phyloP scores from a whole-genome alignment of 345 rosid genomes.

The Noccaea caerulescens region DNA sequence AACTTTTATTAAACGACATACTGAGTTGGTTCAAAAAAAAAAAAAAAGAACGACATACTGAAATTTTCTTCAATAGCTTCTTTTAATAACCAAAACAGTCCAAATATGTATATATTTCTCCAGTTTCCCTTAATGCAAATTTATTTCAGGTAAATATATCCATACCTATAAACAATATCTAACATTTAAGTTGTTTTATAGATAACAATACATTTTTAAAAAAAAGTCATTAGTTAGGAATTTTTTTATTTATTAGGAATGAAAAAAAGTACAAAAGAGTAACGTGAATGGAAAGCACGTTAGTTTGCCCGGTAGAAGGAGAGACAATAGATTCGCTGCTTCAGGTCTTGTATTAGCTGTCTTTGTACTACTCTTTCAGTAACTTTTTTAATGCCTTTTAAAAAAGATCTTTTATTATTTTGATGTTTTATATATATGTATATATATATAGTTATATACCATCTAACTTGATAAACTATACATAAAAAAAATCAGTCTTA shows the following conservation, averaged over 20 bases:
- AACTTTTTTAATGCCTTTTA: background rate
- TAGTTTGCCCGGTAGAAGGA: conserved; percentile 41
- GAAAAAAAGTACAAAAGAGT: conserved; percentile 16
- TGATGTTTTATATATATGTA: background rate
- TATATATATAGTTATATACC: background rate
- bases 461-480: background rate
- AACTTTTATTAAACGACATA: background rate
- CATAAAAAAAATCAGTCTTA: background rate
- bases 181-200: background rate
- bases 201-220: background rate
- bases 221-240: background rate
- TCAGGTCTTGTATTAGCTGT: conserved; percentile 48
- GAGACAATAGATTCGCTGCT: conserved; percentile 47
- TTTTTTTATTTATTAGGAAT: background rate
- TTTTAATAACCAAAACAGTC: background rate
- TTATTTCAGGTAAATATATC: background rate
- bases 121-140: background rate
- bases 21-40: no score
- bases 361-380: conserved; percentile 35
- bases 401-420: background rate
- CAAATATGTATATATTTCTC: background rate
- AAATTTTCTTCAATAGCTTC: background rate
- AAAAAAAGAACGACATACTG: background rate
- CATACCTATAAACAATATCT: background rate
- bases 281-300: conserved; percentile 45